A percentile compares a stretch with the other conserved stretches of the same genome.
phyloP scores from a whole-genome alignment of 1,284 basidiomycete species.

The Tilletiopsis washingtonensis region DNA sequence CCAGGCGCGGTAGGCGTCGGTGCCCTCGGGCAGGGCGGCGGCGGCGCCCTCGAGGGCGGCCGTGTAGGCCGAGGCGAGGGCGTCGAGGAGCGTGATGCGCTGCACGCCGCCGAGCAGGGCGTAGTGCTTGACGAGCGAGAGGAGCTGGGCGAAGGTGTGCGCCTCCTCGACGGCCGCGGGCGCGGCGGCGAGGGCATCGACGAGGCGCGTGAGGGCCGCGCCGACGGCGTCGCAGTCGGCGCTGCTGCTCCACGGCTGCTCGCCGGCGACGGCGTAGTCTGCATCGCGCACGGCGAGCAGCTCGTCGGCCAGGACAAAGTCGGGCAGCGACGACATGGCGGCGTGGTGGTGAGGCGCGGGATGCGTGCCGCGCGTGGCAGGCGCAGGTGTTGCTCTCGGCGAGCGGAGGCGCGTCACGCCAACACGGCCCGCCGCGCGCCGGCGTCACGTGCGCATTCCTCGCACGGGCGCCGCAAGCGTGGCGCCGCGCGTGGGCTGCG shows the following conservation, averaged over 20 bases:
- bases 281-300: conserved; percentile 32
- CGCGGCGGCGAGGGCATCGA: not conserved
- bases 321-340: not conserved
- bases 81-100: conserved; percentile 36
- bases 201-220: conserved; percentile 21
- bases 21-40: conserved; percentile 22
- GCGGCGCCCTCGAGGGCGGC: conserved; percentile 27
- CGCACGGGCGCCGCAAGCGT: too few relatives aligned
- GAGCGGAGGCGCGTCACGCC: too few relatives aligned
- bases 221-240: conserved; percentile 30
- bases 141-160: conserved; percentile 12
- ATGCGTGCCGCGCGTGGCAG: too few relatives aligned
- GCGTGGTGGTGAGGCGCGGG: not conserved
- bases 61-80: conserved; percentile 29
- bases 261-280: conserved; percentile 28
- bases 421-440: too few relatives aligned
- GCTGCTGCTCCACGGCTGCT: conserved; percentile 19
- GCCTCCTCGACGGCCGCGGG: conserved; percentile 3
- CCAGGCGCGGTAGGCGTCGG: conserved; percentile 23
- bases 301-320: conserved; percentile 37
- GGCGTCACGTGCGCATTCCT: too few relatives aligned
- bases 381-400: too few relatives aligned
- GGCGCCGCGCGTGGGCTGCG: too few relatives aligned
- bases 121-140: conserved; percentile 39
- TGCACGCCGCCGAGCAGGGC: conserved; percentile 19